phyloP scores from a whole-genome alignment of 176 grass and related monocot species.

The Dendrocalamus sinicus region DNA sequence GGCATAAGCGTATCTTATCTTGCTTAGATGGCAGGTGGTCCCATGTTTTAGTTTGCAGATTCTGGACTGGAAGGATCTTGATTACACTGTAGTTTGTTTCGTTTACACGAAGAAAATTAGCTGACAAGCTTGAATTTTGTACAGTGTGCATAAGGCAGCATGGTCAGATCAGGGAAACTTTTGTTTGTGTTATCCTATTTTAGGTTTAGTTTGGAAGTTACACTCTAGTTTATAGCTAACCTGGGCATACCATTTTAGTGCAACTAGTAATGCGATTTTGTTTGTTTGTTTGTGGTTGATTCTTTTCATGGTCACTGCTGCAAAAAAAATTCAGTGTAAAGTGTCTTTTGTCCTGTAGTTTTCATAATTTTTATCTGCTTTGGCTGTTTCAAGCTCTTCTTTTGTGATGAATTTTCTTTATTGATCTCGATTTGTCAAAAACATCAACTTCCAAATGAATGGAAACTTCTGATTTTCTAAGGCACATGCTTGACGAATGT shows the following conservation, averaged over 20 bases:
- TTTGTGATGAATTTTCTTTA: slow-evolving; percentile 9
- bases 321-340: not conserved
- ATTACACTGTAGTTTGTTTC: not conserved
- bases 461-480: slow-evolving; percentile 7
- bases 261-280: not conserved
- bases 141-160: slow-evolving; percentile 13
- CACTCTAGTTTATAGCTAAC: slow-evolving; percentile 5
- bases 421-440: not conserved
- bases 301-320: slow-evolving; percentile 13
- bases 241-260: slow-evolving; percentile 21
- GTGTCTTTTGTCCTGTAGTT: not conserved
- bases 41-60: not conserved
- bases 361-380: not conserved
- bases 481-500: not conserved
- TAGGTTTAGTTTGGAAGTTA: slow-evolving; percentile 14
- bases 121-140: not conserved
- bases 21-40: not conserved
- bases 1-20: slow-evolving; percentile 14
- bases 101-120: not conserved
- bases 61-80: slow-evolving; percentile 19
- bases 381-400: slow-evolving; percentile 20
- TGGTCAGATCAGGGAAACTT: slow-evolving; percentile 20
- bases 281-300: slow-evolving; percentile 21
- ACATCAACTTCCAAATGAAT: not conserved
- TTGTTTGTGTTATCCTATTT: not conserved